Percentiles rank a stretch among this genome's conserved stretches.
Evolutionary conservation across 768 basidiomycete genomes (phyloP).

Genomic region (Multifurca ochricompacta): DNA sequence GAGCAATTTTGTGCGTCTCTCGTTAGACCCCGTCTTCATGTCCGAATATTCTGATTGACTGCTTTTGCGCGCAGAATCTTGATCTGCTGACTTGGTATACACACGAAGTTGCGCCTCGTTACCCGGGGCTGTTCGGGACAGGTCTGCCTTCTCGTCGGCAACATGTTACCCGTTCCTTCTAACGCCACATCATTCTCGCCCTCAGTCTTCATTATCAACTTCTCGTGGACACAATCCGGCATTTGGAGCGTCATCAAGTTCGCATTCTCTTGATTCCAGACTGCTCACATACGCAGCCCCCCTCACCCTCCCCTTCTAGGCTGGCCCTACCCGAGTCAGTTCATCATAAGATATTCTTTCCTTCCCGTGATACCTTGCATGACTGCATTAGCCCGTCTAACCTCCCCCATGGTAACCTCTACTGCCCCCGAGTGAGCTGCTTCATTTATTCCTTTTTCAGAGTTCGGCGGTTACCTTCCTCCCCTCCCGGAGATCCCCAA

Average conservation of each 20-base stretch:
- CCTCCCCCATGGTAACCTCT: slow-evolving; percentile 49
- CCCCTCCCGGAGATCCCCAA: slow-evolving; percentile 43
- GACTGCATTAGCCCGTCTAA: slow-evolving; percentile 42
- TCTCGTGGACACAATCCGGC: slow-evolving; percentile 65
- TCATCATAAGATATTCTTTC: slow-evolving; percentile 59
- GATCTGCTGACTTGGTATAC: slow-evolving; percentile 59
- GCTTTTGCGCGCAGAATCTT: slow-evolving; percentile 36
- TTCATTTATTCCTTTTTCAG: slow-evolving; percentile 34
- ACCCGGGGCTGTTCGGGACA: slow-evolving; percentile 70
- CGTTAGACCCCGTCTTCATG: slow-evolving; percentile 5
- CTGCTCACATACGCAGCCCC: neutral
- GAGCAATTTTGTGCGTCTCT: slow-evolving; percentile 44
- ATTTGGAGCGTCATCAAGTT: slow-evolving; percentile 62
- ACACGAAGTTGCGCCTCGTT: slow-evolving; percentile 59
- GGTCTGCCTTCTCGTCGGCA: slow-evolving; percentile 33
- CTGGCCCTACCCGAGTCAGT: slow-evolving; percentile 53
- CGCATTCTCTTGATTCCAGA: neutral
- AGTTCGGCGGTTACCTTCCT: slow-evolving; percentile 60
- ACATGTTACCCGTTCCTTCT: slow-evolving; percentile 15
- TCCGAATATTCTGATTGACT: slow-evolving; percentile 18
- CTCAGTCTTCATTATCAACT: slow-evolving; percentile 63
- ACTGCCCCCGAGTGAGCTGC: slow-evolving; percentile 9
- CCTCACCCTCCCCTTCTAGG: slow-evolving; percentile 30
- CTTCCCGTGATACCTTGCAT: slow-evolving; percentile 46
- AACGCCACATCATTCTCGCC: slow-evolving; percentile 6